These are phyloP conservation scores for Beauveria varroae DNA, from an alignment of 2,329 filamentous ascomycete genomes.

Conservation along the genomic window DNA sequence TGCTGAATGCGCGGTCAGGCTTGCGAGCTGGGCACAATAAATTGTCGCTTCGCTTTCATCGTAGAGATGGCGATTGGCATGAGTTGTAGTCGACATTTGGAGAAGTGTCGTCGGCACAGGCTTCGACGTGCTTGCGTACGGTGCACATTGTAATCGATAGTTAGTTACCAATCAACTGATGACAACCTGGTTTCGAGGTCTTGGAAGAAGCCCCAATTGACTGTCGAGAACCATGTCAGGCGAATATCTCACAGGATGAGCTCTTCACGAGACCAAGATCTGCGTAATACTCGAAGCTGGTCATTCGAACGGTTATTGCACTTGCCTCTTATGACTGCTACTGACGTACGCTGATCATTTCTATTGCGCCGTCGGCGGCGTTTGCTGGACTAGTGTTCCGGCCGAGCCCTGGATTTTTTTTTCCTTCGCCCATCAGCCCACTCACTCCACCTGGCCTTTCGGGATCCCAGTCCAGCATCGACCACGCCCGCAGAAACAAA, in stretches of 20 bases:
- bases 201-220: not conserved
- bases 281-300: not conserved
- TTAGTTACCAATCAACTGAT: no score
- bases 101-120: no score
- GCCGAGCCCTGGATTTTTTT: conserved; percentile 7
- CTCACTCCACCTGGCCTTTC: conserved; percentile 3
- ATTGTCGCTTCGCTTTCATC: no score
- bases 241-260: not conserved
- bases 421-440: not conserved
- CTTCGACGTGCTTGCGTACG: not conserved
- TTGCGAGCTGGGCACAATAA: not conserved
- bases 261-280: not conserved
- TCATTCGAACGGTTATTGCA: not conserved
- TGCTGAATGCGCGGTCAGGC: not conserved
- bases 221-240: not conserved
- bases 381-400: not conserved
- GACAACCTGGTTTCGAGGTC: no score
- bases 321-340: not conserved
- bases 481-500: not conserved
- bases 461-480: conserved; percentile 5
- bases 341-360: not conserved
- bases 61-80: not conserved
- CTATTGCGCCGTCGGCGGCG: conserved; percentile 1
- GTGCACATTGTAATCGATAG: no score
- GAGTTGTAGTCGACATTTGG: not conserved